Conservation (phyloP, 129 eudicot species). For the Pulicaria dysenterica region DNA sequence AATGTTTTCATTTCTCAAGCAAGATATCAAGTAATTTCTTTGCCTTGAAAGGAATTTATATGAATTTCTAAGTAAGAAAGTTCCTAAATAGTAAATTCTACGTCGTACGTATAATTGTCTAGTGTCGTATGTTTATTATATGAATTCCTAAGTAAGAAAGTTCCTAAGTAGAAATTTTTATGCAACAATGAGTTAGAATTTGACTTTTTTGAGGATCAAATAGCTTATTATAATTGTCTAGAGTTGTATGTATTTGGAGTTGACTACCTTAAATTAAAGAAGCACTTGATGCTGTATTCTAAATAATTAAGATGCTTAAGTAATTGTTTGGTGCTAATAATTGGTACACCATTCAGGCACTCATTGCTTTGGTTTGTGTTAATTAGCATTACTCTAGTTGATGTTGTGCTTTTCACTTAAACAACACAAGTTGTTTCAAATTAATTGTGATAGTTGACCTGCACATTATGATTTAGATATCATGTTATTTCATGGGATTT, state of each 20-base stretch:
- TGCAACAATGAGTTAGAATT: neutral
- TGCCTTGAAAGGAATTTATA: neutral
- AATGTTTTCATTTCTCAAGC: neutral
- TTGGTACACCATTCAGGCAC: neutral
- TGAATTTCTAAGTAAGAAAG: neutral
- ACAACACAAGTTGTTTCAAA: neutral
- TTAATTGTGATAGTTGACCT: neutral
- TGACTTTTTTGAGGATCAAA: neutral
- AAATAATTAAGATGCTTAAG: neutral
- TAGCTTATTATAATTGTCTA: neutral
- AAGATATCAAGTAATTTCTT: neutral
- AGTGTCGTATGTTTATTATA: no score
- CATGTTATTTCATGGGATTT: neutral
- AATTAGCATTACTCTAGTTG: neutral
- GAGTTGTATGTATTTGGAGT: neutral
- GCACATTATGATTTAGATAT: neutral
- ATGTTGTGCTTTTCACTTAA: no score
- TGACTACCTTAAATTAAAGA: neutral
- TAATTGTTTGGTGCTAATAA: neutral
- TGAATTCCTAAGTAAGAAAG: no score
- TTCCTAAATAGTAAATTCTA: neutral
- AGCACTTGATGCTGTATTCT: no score
- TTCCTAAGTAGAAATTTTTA: neutral
- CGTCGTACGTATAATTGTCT: no score
- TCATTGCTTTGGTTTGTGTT: neutral